Percentiles rank a stretch among this genome's conserved stretches.
These are phyloP conservation scores for Ophiostoma sp. DNA, from an alignment of 2,329 filamentous ascomycete species.

Conservation along the genomic window DNA sequence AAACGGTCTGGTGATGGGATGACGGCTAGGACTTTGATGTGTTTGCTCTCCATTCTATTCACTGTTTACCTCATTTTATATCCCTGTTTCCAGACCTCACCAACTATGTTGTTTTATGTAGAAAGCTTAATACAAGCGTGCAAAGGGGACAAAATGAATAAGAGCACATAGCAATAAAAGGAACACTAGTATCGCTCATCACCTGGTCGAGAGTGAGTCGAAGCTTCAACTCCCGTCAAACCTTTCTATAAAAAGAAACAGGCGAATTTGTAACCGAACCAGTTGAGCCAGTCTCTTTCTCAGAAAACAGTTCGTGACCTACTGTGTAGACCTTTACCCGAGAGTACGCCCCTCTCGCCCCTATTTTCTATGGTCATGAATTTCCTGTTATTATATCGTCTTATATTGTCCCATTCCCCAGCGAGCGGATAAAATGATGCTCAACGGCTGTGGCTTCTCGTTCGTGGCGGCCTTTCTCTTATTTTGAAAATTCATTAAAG, in stretches of 20 bases:
- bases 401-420: background rate
- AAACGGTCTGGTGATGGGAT: background rate
- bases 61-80: background rate
- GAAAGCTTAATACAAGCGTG: background rate
- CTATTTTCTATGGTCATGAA: background rate
- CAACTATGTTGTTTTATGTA: background rate
- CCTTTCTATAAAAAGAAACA: background rate
- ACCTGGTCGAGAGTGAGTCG: background rate
- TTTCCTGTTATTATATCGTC: background rate
- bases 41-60: background rate
- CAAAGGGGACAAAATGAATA: background rate
- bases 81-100: background rate
- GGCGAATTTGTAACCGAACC: background rate
- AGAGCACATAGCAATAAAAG: background rate
- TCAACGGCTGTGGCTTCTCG: too few relatives aligned
- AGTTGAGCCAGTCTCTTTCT: background rate
- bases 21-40: background rate
- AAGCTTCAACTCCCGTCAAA: background rate
- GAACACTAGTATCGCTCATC: background rate
- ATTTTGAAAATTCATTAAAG: background rate
- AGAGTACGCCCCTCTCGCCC: background rate
- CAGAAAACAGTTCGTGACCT: background rate
- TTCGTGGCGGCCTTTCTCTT: background rate
- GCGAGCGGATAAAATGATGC: background rate
- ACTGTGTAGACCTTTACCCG: slow-evolving; percentile 3